phyloP scores from a whole-genome alignment of 2,329 filamentous ascomycete genomes.

The Pseudogymnoascus sp. region DNA sequence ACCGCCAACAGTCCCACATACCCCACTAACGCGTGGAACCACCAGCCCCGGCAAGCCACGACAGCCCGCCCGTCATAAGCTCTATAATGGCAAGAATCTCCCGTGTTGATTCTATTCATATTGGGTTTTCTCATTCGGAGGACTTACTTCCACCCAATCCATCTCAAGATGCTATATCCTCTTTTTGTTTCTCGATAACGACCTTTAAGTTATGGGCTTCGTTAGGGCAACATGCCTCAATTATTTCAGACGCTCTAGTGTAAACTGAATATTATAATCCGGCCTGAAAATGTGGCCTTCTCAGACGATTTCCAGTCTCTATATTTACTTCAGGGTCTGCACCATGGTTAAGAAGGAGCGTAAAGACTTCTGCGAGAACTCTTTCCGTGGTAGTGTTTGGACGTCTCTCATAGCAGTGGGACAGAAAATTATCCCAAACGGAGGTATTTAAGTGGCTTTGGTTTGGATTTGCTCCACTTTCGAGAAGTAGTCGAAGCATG shows the following conservation, averaged over 20 bases:
- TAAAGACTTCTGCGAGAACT: neutral
- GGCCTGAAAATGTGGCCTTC: neutral
- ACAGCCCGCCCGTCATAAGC: too few relatives aligned
- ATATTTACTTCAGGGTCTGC: neutral
- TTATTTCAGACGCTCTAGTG: neutral
- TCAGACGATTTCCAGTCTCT: neutral
- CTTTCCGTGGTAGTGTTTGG: neutral
- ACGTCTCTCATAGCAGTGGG: neutral
- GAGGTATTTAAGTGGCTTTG: neutral
- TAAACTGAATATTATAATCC: neutral
- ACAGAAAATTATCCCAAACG: neutral
- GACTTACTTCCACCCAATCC: neutral
- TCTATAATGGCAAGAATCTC: too few relatives aligned
- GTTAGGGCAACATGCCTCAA: neutral
- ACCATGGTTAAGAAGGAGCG: neutral
- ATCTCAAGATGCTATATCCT: neutral
- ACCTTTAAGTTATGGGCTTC: neutral
- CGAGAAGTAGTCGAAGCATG: neutral
- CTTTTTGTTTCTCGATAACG: neutral
- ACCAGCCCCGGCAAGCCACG: too few relatives aligned
- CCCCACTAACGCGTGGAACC: too few relatives aligned
- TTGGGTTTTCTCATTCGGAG: too few relatives aligned
- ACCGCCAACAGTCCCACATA: too few relatives aligned
- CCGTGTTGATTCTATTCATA: too few relatives aligned
- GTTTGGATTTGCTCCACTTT: neutral